Evolutionary conservation across 305 asterid genomes (phyloP).

Genomic region (Solanum aculeatissimum): DNA sequence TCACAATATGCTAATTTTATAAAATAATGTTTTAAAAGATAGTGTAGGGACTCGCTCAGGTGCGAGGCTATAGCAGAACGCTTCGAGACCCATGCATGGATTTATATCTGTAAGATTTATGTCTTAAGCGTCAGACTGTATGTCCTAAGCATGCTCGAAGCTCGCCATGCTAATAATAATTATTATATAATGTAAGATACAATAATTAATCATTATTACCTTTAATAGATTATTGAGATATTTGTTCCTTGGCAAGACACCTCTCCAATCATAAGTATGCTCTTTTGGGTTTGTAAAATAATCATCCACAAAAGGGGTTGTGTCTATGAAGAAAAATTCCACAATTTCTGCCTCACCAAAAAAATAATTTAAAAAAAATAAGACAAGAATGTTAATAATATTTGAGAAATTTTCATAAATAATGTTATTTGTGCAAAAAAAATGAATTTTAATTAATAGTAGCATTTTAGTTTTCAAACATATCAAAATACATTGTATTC

Average conservation of each 20-base stretch:
- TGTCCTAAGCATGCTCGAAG: too few relatives aligned
- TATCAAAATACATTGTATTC: background rate
- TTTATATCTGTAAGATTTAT: too few relatives aligned
- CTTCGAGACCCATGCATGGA: too few relatives aligned
- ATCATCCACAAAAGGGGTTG: slow-evolving; percentile 51
- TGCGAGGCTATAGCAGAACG: too few relatives aligned
- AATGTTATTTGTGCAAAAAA: background rate
- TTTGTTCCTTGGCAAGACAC: slow-evolving; percentile 41
- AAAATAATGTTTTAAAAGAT: background rate
- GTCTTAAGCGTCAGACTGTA: too few relatives aligned
- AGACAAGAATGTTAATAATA: background rate
- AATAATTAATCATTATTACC: slow-evolving; percentile 8
- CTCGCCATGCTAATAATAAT: too few relatives aligned
- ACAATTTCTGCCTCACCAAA: slow-evolving; percentile 34
- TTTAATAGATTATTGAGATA: slow-evolving; percentile 34
- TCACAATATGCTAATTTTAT: background rate
- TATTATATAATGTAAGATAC: too few relatives aligned
- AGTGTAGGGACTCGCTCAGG: too few relatives aligned
- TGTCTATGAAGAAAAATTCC: slow-evolving; percentile 64
- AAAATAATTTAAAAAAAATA: background rate
- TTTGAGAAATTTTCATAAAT: background rate
- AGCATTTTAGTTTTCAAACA: background rate
- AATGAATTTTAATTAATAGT: background rate
- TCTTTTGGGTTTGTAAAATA: slow-evolving; percentile 41
- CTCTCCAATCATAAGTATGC: slow-evolving; percentile 61